Evolutionary conservation across 2,329 filamentous ascomycete genomes (phyloP).

Genomic region (Huntiella bhutanensis): DNA sequence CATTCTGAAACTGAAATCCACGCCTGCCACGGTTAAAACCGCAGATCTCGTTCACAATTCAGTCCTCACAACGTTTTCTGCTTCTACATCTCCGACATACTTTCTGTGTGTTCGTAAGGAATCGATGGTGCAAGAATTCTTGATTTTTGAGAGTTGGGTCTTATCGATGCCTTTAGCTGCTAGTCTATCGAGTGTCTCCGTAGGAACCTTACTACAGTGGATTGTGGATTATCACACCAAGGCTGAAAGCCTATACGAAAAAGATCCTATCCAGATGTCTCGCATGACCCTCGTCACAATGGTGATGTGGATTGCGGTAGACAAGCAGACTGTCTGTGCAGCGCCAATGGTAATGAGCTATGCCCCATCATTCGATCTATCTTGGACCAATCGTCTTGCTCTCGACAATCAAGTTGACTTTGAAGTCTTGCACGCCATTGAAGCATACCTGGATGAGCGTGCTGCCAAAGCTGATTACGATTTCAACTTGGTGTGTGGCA

Average conservation of each 20-base stretch:
- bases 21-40: too few relatives aligned
- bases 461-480: background rate
- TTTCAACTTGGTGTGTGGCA: background rate
- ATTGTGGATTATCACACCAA: too few relatives aligned
- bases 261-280: background rate
- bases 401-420: constrained; percentile 27
- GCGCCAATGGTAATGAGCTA: background rate
- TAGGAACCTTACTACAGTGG: too few relatives aligned
- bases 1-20: too few relatives aligned
- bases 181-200: too few relatives aligned
- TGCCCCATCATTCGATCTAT: background rate
- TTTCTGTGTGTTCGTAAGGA: too few relatives aligned
- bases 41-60: too few relatives aligned
- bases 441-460: constrained; percentile 22
- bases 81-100: too few relatives aligned
- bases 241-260: background rate
- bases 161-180: too few relatives aligned
- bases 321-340: background rate
- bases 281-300: background rate
- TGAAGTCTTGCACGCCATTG: constrained; percentile 25
- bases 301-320: background rate
- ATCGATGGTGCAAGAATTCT: too few relatives aligned
- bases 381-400: constrained; percentile 24
- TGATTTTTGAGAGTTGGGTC: too few relatives aligned
- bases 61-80: too few relatives aligned